phyloP scores from a whole-genome alignment of 163 green algal genomes.

The Volvox carteri region DNA sequence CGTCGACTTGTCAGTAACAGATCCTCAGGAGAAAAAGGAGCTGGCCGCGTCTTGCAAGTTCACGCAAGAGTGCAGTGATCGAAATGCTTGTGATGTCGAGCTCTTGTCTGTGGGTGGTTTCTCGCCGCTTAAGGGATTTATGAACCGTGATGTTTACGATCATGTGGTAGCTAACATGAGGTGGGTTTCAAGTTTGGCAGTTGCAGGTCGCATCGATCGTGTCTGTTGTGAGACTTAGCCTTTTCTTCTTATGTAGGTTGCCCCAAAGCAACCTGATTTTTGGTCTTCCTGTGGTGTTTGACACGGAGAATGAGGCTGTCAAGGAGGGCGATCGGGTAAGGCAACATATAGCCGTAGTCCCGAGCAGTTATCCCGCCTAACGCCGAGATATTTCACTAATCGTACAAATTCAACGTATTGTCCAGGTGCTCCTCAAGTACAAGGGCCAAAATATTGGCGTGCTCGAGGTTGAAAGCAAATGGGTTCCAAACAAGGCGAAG shows the following conservation, averaged over 20 bases:
- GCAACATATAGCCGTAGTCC: background rate
- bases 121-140: constrained; percentile 81
- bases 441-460: constrained; percentile 77
- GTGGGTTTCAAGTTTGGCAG: constrained; percentile 27
- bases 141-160: constrained; percentile 78
- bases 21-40: constrained; percentile 42
- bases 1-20: constrained; percentile 69
- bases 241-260: constrained; percentile 58
- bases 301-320: constrained; percentile 75
- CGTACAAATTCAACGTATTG: background rate
- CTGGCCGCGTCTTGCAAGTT: constrained; percentile 72
- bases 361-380: too few relatives aligned
- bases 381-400: too few relatives aligned
- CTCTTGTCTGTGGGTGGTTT: constrained; percentile 83
- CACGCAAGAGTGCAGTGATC: constrained; percentile 76
- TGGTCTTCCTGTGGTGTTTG: constrained; percentile 83
- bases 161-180: constrained; percentile 77
- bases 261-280: constrained; percentile 75
- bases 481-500: constrained; percentile 74
- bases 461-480: constrained; percentile 80
- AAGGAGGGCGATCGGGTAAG: constrained; percentile 71
- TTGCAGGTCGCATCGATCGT: background rate
- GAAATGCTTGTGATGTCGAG: constrained; percentile 86
- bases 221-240: background rate
- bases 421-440: constrained; percentile 80